A percentile compares a stretch with the other conserved stretches of the same genome.
phyloP scores from a whole-genome alignment of 768 basidiomycete species.

The Tulasnella sp. region DNA sequence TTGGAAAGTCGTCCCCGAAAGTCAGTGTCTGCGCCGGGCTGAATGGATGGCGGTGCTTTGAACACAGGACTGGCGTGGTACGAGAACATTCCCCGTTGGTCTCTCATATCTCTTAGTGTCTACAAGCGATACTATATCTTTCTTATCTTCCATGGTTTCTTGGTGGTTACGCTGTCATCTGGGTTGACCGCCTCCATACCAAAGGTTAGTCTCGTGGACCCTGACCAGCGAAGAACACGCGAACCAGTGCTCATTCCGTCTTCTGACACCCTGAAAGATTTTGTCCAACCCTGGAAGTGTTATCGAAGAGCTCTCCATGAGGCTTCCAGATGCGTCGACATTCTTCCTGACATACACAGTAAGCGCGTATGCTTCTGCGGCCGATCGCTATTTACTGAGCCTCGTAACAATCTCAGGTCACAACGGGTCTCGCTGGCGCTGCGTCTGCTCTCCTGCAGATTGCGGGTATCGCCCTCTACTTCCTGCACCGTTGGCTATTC shows the following conservation, averaged over 20 bases:
- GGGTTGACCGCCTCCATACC: constrained; percentile 42
- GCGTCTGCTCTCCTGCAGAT: constrained; percentile 44
- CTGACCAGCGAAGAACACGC: constrained; percentile 24
- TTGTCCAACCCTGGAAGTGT: constrained; percentile 39
- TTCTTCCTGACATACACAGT: constrained; percentile 60
- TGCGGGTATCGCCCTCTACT: constrained; percentile 48
- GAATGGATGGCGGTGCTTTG: neutral
- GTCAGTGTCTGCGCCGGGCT: neutral
- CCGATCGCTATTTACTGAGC: neutral
- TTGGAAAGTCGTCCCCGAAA: neutral
- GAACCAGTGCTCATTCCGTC: neutral
- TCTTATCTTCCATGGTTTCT: constrained; percentile 60
- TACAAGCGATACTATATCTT: constrained; percentile 67
- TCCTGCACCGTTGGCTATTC: constrained; percentile 53
- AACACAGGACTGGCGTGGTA: constrained; percentile 50
- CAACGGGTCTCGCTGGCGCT: constrained; percentile 47
- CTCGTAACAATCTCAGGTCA: constrained; percentile 30
- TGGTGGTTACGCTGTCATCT: constrained; percentile 58
- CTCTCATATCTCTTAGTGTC: constrained; percentile 59
- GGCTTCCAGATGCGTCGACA: constrained; percentile 50
- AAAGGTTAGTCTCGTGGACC: constrained; percentile 25
- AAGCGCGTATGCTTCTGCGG: constrained; percentile 24
- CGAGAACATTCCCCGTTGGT: constrained; percentile 61
- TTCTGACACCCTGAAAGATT: constrained; percentile 29
- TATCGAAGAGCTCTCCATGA: constrained; percentile 38